phyloP scores from a whole-genome alignment of 2,329 filamentous ascomycete species.

The Aspergillus neotritici region DNA sequence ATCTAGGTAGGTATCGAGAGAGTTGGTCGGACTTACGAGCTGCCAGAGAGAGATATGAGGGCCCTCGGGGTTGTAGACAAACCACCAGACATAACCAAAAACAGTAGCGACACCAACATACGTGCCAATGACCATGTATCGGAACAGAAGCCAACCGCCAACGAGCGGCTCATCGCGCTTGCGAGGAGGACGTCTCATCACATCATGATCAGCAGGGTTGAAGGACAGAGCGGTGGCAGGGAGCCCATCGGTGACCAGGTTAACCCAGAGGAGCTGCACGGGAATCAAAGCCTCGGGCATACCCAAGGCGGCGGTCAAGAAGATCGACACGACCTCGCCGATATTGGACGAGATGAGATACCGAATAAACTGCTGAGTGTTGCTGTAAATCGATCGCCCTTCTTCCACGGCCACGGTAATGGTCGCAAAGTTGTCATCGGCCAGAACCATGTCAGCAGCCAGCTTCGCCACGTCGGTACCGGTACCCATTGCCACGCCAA shows the following conservation, averaged over 20 bases:
- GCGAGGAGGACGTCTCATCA: constrained; percentile 87
- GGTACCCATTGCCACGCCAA: constrained; percentile 97
- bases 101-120: constrained; percentile 95
- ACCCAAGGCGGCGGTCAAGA: constrained; percentile 88
- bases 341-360: constrained; percentile 99
- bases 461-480: constrained; percentile 96
- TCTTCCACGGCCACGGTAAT: constrained; percentile 96
- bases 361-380: constrained; percentile 98
- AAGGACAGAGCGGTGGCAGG: constrained; percentile 94
- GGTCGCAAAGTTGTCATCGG: constrained; percentile 98
- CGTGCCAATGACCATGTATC: constrained; percentile 91
- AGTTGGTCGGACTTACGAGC: constrained; percentile 47
- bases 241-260: constrained; percentile 93
- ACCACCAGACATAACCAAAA: constrained; percentile 99
- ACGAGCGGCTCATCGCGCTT: constrained; percentile 92
- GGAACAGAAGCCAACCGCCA: constrained; percentile 92
- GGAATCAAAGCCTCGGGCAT: constrained; percentile 98
- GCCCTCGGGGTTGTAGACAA: constrained; percentile 88
- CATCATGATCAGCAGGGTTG: constrained; percentile 96
- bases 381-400: constrained; percentile 97
- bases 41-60: constrained; percentile 90
- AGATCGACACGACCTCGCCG: constrained; percentile 97
- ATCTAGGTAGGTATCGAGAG: constrained; percentile 4
- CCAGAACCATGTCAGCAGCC: constrained; percentile 96
- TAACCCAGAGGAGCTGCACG: constrained; percentile 97